A percentile compares a stretch with the other conserved stretches of the same genome.
Evolutionary conservation across 768 basidiomycete genomes (phyloP).

Genomic region (Steccherinum ochraceum): DNA sequence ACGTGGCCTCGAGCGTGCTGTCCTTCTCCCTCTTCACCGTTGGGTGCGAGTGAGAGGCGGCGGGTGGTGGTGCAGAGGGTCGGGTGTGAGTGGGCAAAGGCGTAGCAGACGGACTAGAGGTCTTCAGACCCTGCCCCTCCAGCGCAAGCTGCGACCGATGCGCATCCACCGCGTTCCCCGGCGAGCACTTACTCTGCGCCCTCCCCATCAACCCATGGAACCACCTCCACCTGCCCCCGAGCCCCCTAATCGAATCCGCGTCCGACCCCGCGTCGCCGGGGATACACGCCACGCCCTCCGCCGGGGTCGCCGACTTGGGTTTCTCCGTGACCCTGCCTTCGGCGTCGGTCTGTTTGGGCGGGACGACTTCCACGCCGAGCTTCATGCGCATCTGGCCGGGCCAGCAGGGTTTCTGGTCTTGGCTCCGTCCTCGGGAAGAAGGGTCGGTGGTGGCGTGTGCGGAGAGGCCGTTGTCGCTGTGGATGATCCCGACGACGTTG

Average conservation of each 20-base stretch:
- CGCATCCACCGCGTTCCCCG: constrained; percentile 17
- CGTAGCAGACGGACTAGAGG: not conserved
- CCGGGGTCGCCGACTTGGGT: constrained; percentile 3
- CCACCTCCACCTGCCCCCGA: not conserved
- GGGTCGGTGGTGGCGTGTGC: not conserved
- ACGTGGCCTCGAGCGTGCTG: constrained; percentile 2
- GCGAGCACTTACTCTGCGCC: constrained; percentile 18
- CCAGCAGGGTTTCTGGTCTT: constrained; percentile 1
- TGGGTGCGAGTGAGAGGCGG: not conserved
- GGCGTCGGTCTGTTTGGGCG: too few relatives aligned
- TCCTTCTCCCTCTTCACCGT: constrained; percentile 1
- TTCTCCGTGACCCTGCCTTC: too few relatives aligned
- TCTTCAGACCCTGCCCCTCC: not conserved
- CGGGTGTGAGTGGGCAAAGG: too few relatives aligned
- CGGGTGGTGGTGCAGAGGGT: not conserved
- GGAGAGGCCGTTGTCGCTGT: not conserved
- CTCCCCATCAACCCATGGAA: not conserved
- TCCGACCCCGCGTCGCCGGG: constrained; percentile 1
- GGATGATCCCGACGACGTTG: constrained; percentile 10
- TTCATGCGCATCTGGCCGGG: not conserved
- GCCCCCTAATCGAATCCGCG: not conserved
- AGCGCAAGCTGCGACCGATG: not conserved
- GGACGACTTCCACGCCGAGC: not conserved
- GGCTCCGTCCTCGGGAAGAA: not conserved
- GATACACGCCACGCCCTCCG: not conserved